Evolutionary conservation across 1,139 yeast genomes (phyloP).

Genomic region (Blastobotrys apis): DNA sequence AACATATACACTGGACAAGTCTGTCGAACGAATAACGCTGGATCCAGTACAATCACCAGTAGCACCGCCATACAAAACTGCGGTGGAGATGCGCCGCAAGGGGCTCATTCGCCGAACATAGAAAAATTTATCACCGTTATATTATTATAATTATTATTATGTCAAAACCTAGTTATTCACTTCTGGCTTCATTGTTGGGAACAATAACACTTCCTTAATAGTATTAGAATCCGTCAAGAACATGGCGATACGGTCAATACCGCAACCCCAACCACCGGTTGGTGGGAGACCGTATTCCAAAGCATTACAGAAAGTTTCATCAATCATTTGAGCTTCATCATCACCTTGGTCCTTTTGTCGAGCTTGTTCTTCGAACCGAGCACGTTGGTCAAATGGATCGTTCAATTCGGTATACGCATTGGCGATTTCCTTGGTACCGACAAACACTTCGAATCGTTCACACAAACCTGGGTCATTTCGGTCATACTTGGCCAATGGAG

Average conservation of each 20-base stretch:
- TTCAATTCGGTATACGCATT: constrained; percentile 98
- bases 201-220: constrained; percentile 93
- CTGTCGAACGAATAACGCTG: constrained; percentile 42
- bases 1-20: constrained; percentile 64
- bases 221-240: constrained; percentile 94
- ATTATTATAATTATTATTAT: neutral
- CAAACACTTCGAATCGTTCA: constrained; percentile 98
- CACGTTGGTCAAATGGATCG: constrained; percentile 97
- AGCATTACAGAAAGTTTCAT: constrained; percentile 96
- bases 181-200: constrained; percentile 98
- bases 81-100: constrained; percentile 77
- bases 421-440: constrained; percentile 96
- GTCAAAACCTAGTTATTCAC: constrained; percentile 26
- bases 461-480: constrained; percentile 90
- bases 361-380: constrained; percentile 97
- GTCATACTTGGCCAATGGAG: constrained; percentile 96
- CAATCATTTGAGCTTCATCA: constrained; percentile 95
- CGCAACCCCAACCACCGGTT: constrained; percentile 99
- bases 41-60: constrained; percentile 95
- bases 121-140: neutral
- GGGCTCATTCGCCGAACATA: constrained; percentile 46
- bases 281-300: constrained; percentile 98
- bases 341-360: constrained; percentile 98
- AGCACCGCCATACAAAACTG: constrained; percentile 92
- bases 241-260: constrained; percentile 98